Conservation (phyloP, 2,329 filamentous ascomycete genomes). For the Diaporthe citrichinensis region DNA sequence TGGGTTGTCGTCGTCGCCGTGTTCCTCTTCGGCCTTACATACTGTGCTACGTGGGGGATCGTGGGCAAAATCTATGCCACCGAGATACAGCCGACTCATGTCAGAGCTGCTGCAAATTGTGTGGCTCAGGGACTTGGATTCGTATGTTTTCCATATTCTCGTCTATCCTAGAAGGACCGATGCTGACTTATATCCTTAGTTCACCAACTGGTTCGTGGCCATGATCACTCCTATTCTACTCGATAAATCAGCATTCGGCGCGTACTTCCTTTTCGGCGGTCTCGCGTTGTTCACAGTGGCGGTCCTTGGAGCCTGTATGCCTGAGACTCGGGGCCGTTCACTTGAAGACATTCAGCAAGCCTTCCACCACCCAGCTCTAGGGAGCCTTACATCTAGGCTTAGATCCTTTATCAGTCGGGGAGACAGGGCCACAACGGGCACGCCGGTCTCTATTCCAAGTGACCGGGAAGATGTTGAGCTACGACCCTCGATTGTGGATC, state of each 20-base stretch:
- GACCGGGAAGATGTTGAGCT: background rate
- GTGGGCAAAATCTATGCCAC: slow-evolving; percentile 68
- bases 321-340: slow-evolving; percentile 62
- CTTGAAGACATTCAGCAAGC: slow-evolving; percentile 65
- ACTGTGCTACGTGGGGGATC: slow-evolving; percentile 66
- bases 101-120: slow-evolving; percentile 67
- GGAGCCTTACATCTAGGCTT: slow-evolving; percentile 18
- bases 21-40: slow-evolving; percentile 63
- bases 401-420: background rate
- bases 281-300: slow-evolving; percentile 55
- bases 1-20: slow-evolving; percentile 67
- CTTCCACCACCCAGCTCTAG: slow-evolving; percentile 52
- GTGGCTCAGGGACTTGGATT: slow-evolving; percentile 58
- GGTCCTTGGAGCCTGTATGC: slow-evolving; percentile 61
- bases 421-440: background rate
- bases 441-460: background rate
- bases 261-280: slow-evolving; percentile 62
- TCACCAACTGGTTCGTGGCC: slow-evolving; percentile 59
- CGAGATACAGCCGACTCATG: slow-evolving; percentile 70
- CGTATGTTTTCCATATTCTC: slow-evolving; percentile 39
- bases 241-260: slow-evolving; percentile 57
- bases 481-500: background rate
- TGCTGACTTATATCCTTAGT: slow-evolving; percentile 41
- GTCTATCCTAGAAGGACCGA: background rate
- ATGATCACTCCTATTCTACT: slow-evolving; percentile 59